Evolutionary conservation across 2,329 filamentous ascomycete species (phyloP).

Genomic region (Elsinoe necatrix): DNA sequence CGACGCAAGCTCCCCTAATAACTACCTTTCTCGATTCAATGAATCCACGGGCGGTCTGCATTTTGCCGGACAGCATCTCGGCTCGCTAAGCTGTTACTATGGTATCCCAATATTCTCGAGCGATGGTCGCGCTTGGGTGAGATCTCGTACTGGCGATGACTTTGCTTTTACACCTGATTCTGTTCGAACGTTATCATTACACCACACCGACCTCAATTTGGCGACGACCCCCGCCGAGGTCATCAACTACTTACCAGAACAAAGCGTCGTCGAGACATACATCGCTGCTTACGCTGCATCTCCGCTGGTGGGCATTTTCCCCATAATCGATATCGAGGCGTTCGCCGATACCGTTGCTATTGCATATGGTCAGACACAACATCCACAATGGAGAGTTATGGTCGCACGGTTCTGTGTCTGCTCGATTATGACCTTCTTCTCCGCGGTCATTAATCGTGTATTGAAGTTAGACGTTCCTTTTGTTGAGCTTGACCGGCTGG

Average conservation of each 20-base stretch:
- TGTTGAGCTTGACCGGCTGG: background rate
- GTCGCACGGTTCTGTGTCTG: background rate
- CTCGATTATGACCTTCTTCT: background rate
- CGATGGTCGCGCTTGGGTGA: constrained; percentile 1
- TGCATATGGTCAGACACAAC: background rate
- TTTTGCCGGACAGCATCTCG: constrained; percentile 3
- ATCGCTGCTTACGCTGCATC: background rate
- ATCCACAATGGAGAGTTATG: background rate
- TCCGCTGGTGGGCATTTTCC: background rate
- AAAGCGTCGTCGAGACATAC: background rate
- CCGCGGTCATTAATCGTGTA: background rate
- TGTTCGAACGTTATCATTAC: background rate
- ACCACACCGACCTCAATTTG: background rate
- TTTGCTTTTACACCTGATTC: background rate
- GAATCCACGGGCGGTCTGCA: background rate
- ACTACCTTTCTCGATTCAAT: background rate
- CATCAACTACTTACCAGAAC: background rate
- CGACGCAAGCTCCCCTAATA: background rate
- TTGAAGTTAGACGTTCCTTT: background rate
- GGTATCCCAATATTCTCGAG: constrained; percentile 1
- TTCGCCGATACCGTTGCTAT: background rate
- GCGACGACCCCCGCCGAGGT: background rate
- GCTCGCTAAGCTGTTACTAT: constrained; percentile 1
- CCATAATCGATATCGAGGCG: background rate
- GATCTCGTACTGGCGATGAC: background rate